Evolutionary conservation across 371 early-diverging fungal species (phyloP).

Genomic region (Phascolomyces articulosus): DNA sequence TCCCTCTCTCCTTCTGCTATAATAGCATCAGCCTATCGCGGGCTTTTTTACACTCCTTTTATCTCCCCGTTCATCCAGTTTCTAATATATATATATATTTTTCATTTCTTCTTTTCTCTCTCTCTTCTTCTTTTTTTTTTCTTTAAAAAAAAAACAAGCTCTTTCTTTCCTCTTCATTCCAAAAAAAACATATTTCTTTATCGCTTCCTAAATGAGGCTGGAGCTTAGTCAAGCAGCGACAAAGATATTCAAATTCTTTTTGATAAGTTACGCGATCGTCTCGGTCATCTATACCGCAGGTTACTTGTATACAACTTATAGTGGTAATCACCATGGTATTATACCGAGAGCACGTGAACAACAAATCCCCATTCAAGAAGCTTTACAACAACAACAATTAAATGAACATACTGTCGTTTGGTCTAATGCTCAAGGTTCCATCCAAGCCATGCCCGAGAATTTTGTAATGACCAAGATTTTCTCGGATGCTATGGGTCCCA

Average conservation of each 20-base stretch:
- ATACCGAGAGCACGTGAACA: constrained; percentile 19
- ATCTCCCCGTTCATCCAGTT: constrained; percentile 1
- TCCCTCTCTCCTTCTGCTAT: background rate
- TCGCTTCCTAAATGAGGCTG: constrained; percentile 12
- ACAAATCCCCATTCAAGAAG: constrained; percentile 1
- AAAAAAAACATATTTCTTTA: background rate
- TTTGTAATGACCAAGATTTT: constrained; percentile 64
- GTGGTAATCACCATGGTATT: constrained; percentile 12
- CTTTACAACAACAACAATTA: constrained; percentile 5
- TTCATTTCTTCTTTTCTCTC: background rate
- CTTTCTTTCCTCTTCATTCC: constrained; percentile 12
- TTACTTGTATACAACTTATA: constrained; percentile 18
- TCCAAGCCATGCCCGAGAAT: constrained; percentile 45
- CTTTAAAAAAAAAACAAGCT: background rate
- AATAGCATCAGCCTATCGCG: background rate
- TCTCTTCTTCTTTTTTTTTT: background rate
- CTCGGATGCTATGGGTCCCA: constrained; percentile 67
- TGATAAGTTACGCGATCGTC: constrained; percentile 20
- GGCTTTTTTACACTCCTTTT: constrained; percentile 10
- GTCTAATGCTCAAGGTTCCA: constrained; percentile 16
- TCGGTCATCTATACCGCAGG: constrained; percentile 25
- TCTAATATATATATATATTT: background rate
- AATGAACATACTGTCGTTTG: constrained; percentile 22
- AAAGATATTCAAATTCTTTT: constrained; percentile 18
- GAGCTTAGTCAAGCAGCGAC: constrained; percentile 17